These are phyloP conservation scores for Populus simonii DNA, from an alignment of 345 rosid genomes.

Conservation along the genomic window DNA sequence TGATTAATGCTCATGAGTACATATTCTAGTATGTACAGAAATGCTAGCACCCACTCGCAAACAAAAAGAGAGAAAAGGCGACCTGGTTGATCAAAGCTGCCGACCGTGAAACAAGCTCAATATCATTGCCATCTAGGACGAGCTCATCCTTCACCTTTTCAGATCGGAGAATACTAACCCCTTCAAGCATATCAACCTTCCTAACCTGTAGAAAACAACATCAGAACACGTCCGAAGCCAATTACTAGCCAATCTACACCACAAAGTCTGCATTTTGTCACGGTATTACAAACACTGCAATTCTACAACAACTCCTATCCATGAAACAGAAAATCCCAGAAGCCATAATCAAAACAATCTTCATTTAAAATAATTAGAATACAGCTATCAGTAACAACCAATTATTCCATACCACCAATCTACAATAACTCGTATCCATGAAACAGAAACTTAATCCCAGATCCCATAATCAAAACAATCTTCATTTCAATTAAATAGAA, in stretches of 20 bases:
- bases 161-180: constrained; percentile 52
- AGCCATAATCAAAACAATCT: neutral
- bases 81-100: constrained; percentile 66
- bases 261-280: too few species aligned
- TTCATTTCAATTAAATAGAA: too few species aligned
- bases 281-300: neutral
- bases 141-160: constrained; percentile 69
- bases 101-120: constrained; percentile 59
- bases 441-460: neutral
- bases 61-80: neutral
- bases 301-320: neutral
- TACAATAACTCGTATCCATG: neutral
- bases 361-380: too few species aligned
- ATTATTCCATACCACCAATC: neutral
- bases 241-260: too few species aligned
- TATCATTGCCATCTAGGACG: constrained; percentile 54
- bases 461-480: neutral
- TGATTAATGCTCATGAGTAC: neutral
- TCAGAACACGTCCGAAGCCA: neutral
- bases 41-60: neutral
- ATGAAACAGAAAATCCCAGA: neutral
- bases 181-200: constrained; percentile 60
- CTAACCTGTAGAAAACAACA: constrained; percentile 36
- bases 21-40: neutral
- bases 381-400: too few species aligned